Evolutionary conservation across 73 alveolate genomes (phyloP).

Genomic region (Blepharisma stoltei): DNA sequence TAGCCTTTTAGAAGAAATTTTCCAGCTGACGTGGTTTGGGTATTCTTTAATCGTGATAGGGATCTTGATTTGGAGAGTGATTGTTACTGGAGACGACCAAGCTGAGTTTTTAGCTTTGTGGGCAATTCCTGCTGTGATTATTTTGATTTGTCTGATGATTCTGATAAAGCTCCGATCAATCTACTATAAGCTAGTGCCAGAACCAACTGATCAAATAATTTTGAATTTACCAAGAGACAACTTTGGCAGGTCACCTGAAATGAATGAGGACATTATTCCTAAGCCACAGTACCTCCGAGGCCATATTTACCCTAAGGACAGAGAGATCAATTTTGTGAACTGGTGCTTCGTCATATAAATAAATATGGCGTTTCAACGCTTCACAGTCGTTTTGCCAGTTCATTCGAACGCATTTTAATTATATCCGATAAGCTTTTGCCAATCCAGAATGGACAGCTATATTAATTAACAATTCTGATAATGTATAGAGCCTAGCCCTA

Average conservation of each 20-base stretch:
- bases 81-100: background rate
- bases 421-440: no score
- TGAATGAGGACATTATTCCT: constrained; percentile 27
- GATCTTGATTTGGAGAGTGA: background rate
- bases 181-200: constrained; percentile 2
- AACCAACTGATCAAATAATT: constrained; percentile 16
- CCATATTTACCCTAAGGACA: background rate
- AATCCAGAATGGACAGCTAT: no score
- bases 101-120: constrained; percentile 3
- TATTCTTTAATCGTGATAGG: background rate
- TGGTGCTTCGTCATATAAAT: background rate
- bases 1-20: background rate
- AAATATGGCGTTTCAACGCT: no score
- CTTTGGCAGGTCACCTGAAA: constrained; percentile 22
- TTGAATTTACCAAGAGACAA: constrained; percentile 17
- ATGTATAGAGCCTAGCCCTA: no score
- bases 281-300: constrained; percentile 13
- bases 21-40: background rate
- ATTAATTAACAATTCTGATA: no score
- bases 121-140: background rate
- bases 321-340: background rate
- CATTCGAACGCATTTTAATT: no score
- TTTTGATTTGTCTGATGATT: background rate
- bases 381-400: no score
- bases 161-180: background rate